phyloP scores from a whole-genome alignment of 495 filamentous ascomycete species.

The Neurospora tetraspora region DNA sequence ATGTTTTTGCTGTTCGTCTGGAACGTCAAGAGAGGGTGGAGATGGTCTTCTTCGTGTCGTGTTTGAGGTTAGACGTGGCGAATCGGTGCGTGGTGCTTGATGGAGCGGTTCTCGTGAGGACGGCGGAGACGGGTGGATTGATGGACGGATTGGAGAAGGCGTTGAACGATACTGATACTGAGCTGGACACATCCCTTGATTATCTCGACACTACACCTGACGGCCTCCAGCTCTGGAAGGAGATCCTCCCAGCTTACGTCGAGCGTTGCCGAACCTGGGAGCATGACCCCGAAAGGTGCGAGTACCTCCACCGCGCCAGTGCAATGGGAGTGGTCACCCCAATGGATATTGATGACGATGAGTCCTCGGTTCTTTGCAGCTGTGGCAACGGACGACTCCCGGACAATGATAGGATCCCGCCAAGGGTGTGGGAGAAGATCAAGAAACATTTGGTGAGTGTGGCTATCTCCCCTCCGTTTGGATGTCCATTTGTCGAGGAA shows the following conservation, averaged over 20 bases:
- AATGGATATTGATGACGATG: conserved; percentile 14
- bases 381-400: conserved; percentile 27
- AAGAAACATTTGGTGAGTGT: conserved; percentile 18
- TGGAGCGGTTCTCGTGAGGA: neutral
- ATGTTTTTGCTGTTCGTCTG: neutral
- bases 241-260: conserved; percentile 33
- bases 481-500: conserved; percentile 24
- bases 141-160: neutral
- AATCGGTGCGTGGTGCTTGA: neutral
- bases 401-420: conserved; percentile 9
- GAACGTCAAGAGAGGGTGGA: neutral
- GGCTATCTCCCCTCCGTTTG: conserved; percentile 28
- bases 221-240: conserved; percentile 34
- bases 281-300: conserved; percentile 33
- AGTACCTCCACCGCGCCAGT: conserved; percentile 25
- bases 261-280: conserved; percentile 48
- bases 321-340: conserved; percentile 11
- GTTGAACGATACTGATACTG: neutral
- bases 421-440: conserved; percentile 22
- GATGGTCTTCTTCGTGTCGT: neutral
- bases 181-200: neutral
- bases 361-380: conserved; percentile 19
- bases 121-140: neutral
- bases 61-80: neutral
- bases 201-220: neutral